These are phyloP conservation scores for Gossypium lobatum DNA, from an alignment of 441 rosid genomes.

Conservation along the genomic window DNA sequence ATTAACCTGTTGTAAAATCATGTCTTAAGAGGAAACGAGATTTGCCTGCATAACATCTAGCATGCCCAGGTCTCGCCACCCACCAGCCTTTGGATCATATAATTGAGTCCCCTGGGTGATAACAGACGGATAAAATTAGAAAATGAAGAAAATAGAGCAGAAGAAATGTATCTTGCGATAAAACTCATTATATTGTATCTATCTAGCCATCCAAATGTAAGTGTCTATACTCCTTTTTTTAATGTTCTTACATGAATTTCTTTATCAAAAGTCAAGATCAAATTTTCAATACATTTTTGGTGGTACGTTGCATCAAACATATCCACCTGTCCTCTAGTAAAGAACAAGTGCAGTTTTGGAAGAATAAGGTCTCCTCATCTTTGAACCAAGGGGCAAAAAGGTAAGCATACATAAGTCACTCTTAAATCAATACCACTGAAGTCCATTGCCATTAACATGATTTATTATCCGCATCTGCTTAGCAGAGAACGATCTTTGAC, in stretches of 20 bases:
- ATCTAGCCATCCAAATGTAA: neutral
- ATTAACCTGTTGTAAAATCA: slow-evolving; percentile 13
- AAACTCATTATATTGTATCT: neutral
- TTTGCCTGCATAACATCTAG: slow-evolving; percentile 98
- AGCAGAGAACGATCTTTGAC: neutral
- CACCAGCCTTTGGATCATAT: slow-evolving; percentile 99
- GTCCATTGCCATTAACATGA: neutral
- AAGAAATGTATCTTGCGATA: neutral
- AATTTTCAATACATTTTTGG: neutral
- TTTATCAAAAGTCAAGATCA: neutral
- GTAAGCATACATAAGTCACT: neutral
- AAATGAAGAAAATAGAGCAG: slow-evolving; percentile 1
- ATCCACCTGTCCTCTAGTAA: neutral
- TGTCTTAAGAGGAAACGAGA: slow-evolving; percentile 7
- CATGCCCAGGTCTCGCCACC: slow-evolving; percentile 99
- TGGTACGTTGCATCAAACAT: neutral
- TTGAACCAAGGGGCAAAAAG: neutral
- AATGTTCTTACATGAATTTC: neutral
- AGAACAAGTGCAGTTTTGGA: neutral
- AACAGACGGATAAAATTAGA: slow-evolving; percentile 14
- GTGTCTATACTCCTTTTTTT: neutral
- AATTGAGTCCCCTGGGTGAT: slow-evolving; percentile 81
- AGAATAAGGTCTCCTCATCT: neutral
- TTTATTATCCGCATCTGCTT: neutral
- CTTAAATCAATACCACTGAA: neutral